A percentile compares a stretch with the other conserved stretches of the same genome.
Conservation (phyloP, 495 filamentous ascomycete species). For the Neurospora sp. region DNA sequence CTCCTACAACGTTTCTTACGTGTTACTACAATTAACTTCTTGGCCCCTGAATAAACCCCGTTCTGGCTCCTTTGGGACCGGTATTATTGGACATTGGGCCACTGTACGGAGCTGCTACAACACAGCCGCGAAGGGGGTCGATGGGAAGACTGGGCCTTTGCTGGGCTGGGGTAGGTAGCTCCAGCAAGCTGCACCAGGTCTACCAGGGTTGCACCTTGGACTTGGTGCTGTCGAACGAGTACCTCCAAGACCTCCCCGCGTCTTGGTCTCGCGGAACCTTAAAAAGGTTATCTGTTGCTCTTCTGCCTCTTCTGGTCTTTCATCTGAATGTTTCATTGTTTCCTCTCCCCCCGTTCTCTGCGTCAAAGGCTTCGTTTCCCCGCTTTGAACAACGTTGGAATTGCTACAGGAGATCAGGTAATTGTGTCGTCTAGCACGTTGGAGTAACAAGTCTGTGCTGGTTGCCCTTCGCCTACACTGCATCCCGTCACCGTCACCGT, state of each 20-base stretch:
- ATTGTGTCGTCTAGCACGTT: not conserved
- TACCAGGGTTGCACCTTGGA: not conserved
- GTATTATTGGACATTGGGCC: not conserved
- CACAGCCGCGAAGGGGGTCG: not conserved
- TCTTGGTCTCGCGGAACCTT: not conserved
- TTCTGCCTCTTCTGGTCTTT: not conserved
- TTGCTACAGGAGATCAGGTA: not conserved
- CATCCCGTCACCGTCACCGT: not conserved
- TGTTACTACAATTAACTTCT: not conserved
- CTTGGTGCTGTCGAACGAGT: not conserved
- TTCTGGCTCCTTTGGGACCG: not conserved
- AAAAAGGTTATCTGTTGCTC: not conserved
- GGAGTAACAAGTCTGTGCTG: not conserved
- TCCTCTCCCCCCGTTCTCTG: not conserved
- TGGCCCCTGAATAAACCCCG: not conserved
- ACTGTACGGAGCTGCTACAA: not conserved
- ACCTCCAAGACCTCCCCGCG: not conserved
- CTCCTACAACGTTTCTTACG: not conserved
- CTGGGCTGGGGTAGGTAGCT: not conserved
- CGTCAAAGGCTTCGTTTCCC: not conserved
- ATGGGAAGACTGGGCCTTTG: not conserved
- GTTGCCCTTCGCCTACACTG: not conserved
- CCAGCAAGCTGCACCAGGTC: not conserved
- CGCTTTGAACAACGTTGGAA: not conserved
- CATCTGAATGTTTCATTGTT: conserved; percentile 3